These are phyloP conservation scores for Globisporangium heterothallicum DNA, from an alignment of 352 stramenopile genomes.

Conservation along the genomic window DNA sequence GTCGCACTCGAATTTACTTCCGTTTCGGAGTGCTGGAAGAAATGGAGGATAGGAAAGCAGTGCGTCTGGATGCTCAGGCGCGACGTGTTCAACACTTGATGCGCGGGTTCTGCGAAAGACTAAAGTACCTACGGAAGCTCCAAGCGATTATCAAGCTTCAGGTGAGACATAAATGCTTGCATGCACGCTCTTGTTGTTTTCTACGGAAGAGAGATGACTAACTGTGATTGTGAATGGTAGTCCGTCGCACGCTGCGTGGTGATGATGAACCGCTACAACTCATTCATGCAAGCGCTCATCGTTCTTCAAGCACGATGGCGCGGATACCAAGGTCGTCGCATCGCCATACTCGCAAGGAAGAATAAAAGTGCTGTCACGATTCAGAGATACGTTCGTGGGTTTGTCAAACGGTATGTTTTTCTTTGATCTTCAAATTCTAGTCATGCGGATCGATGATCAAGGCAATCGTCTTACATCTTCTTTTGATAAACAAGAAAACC, in stretches of 20 bases:
- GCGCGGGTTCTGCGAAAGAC: constrained; percentile 51
- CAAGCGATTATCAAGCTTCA: constrained; percentile 76
- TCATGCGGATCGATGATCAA: no score
- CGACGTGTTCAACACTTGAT: constrained; percentile 69
- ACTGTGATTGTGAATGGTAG: constrained; percentile 21
- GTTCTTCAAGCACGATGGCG: constrained; percentile 73
- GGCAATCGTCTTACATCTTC: constrained; percentile 1
- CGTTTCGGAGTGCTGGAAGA: constrained; percentile 71
- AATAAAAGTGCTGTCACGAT: constrained; percentile 63
- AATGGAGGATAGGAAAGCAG: constrained; percentile 67
- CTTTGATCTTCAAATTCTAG: not conserved
- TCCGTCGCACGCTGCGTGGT: constrained; percentile 79
- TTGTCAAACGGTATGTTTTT: constrained; percentile 42
- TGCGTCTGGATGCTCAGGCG: constrained; percentile 51
- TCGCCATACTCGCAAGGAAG: constrained; percentile 40
- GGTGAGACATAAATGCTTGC: constrained; percentile 19
- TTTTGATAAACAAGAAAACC: constrained; percentile 30
- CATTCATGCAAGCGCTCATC: constrained; percentile 48
- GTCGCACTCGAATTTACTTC: constrained; percentile 76
- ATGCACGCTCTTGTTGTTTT: not conserved
- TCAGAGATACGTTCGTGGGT: constrained; percentile 57
- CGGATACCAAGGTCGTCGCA: constrained; percentile 56
- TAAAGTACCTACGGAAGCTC: constrained; percentile 59
- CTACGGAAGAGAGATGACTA: constrained; percentile 5
- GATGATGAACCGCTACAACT: constrained; percentile 67